phyloP scores from a whole-genome alignment of 805 yeast genomes.

The Torulaspora gathmanii region DNA sequence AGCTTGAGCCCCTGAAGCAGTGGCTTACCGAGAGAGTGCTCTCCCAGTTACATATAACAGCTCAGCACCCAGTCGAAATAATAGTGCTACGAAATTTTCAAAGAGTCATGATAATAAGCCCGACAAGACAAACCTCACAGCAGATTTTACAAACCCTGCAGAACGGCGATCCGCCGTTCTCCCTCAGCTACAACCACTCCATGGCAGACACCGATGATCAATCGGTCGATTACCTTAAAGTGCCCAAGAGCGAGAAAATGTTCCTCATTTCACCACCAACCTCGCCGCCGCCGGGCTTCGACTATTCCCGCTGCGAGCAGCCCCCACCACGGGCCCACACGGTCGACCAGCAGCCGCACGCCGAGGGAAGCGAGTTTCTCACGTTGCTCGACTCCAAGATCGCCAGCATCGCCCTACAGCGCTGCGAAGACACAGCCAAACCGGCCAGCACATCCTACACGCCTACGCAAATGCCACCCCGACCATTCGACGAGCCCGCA shows the following conservation, averaged over 20 bases:
- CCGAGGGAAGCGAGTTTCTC: conserved; percentile 8
- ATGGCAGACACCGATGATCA: conserved; percentile 11
- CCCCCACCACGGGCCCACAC: conserved; percentile 27
- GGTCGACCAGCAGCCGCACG: conserved; percentile 13
- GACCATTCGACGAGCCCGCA: background rate
- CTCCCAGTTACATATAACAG: conserved; percentile 12
- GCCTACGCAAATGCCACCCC: background rate
- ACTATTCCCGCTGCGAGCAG: conserved; percentile 38
- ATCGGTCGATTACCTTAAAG: conserved; percentile 25
- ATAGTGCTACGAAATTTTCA: conserved; percentile 23
- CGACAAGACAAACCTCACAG: conserved; percentile 10
- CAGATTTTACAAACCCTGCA: background rate
- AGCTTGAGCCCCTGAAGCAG: conserved; percentile 12
- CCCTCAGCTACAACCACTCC: conserved; percentile 15
- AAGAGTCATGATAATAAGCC: conserved; percentile 24
- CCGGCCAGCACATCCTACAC: conserved; percentile 38
- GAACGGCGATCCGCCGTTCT: background rate
- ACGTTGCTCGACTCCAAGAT: conserved; percentile 19
- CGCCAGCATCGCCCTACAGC: conserved; percentile 24
- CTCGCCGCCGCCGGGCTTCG: conserved; percentile 42
- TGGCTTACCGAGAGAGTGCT: conserved; percentile 24
- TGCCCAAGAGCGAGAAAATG: conserved; percentile 35
- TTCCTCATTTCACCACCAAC: conserved; percentile 42
- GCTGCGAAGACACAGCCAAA: conserved; percentile 22
- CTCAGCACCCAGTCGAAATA: conserved; percentile 24